Conservation (phyloP, 192 early-diverging fungal genomes). For the Podochytrium sp. region DNA sequence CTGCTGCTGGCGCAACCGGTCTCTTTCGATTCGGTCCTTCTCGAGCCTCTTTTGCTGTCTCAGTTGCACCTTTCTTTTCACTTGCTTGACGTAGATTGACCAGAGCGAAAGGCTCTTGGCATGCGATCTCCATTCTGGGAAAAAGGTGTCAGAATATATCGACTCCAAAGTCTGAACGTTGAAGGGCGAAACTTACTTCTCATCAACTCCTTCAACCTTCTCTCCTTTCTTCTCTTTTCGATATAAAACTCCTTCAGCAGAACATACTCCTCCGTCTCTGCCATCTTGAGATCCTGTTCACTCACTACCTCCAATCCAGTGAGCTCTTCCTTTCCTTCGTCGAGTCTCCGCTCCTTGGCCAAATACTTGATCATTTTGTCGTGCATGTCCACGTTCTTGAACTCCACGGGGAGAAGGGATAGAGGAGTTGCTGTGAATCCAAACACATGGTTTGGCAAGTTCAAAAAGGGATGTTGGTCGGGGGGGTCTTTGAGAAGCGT, state of each 20-base stretch:
- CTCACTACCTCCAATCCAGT: not conserved
- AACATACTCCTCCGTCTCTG: constrained; percentile 24
- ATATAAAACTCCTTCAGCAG: constrained; percentile 31
- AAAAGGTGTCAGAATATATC: not conserved
- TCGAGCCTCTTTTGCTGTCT: constrained; percentile 6
- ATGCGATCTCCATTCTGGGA: constrained; percentile 14
- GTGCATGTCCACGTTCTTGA: constrained; percentile 5
- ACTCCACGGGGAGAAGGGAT: not conserved
- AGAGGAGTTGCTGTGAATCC: constrained; percentile 4
- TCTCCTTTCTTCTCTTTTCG: constrained; percentile 21
- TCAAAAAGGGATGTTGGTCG: not conserved
- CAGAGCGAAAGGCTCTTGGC: constrained; percentile 2
- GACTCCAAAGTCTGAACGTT: not conserved
- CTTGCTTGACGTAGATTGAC: constrained; percentile 19
- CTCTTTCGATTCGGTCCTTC: constrained; percentile 2
- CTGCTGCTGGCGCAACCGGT: constrained; percentile 5
- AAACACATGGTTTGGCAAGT: constrained; percentile 23
- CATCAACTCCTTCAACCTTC: constrained; percentile 18
- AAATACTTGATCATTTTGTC: constrained; percentile 19
- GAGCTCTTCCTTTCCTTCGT: not conserved
- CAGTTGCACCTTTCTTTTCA: not conserved
- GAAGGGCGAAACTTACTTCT: constrained; percentile 2
- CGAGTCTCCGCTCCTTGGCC: not conserved
- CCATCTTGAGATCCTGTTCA: constrained; percentile 14
- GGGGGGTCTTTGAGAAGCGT: not conserved